Conservation (phyloP, 2,329 filamentous ascomycete genomes). For the Xylariaceae sp. region DNA sequence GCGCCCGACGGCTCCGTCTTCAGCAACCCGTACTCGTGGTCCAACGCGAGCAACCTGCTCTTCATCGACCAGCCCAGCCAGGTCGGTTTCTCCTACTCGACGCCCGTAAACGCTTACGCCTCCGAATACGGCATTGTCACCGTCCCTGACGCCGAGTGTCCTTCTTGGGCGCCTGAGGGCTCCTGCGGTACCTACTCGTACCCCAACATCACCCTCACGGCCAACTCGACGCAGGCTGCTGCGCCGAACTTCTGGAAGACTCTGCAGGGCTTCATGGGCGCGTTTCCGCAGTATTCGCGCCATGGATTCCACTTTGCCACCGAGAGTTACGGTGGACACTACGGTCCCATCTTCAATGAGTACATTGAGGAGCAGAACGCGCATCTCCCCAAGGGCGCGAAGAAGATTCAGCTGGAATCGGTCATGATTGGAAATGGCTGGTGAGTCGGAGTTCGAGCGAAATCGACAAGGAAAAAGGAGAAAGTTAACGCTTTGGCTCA, state of each 20-base stretch:
- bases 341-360: conserved; percentile 49
- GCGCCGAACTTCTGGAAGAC: conserved; percentile 58
- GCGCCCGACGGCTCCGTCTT: conserved; percentile 39
- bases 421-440: conserved; percentile 54
- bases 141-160: conserved; percentile 43
- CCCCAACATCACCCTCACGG: conserved; percentile 43
- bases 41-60: conserved; percentile 53
- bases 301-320: conserved; percentile 51
- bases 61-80: conserved; percentile 59
- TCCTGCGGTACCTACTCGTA: conserved; percentile 53
- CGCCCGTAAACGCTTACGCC: conserved; percentile 30
- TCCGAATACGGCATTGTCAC: conserved; percentile 34
- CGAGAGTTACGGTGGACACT: conserved; percentile 55
- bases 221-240: conserved; percentile 47
- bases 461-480: not conserved
- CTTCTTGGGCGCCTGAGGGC: conserved; percentile 40
- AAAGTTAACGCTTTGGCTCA: conserved; percentile 3
- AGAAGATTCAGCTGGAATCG: conserved; percentile 44
- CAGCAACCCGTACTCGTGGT: conserved; percentile 57
- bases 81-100: conserved; percentile 49
- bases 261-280: conserved; percentile 58
- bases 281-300: conserved; percentile 47
- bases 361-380: conserved; percentile 45
- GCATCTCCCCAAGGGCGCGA: conserved; percentile 37
- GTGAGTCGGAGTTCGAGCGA: conserved; percentile 16